A percentile compares a stretch with the other conserved stretches of the same genome.
Evolutionary conservation across 306 rosid species (phyloP).

Genomic region (Trifolium repens): DNA sequence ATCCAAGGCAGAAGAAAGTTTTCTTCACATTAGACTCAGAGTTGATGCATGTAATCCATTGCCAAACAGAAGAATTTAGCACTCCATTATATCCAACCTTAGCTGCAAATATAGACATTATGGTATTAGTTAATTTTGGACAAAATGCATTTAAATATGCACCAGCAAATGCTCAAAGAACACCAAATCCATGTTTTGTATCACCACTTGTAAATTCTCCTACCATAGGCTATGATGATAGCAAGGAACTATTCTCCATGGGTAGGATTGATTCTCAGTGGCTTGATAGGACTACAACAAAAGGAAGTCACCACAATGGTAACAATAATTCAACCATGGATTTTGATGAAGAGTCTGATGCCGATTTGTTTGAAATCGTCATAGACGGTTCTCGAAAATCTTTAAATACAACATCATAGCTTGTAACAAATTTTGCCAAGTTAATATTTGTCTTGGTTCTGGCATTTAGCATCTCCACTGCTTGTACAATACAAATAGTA

Average conservation of each 20-base stretch:
- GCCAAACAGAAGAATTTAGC: constrained; percentile 79
- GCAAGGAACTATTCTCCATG: constrained; percentile 95
- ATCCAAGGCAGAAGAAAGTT: constrained; percentile 87
- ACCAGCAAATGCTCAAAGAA: constrained; percentile 83
- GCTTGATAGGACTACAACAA: constrained; percentile 54
- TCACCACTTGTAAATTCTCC: constrained; percentile 57
- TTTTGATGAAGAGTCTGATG: constrained; percentile 61
- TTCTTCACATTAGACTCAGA: constrained; percentile 91
- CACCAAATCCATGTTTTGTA: constrained; percentile 84
- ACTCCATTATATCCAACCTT: constrained; percentile 76
- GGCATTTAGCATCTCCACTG: constrained; percentile 15
- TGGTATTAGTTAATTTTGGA: constrained; percentile 78
- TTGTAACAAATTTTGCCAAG: constrained; percentile 10
- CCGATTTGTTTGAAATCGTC: constrained; percentile 58
- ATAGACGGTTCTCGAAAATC: constrained; percentile 53
- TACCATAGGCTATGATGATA: constrained; percentile 72
- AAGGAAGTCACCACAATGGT: constrained; percentile 52
- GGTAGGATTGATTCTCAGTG: constrained; percentile 86
- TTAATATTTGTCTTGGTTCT: constrained; percentile 23
- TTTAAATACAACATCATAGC: constrained; percentile 42
- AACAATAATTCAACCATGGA: constrained; percentile 41
- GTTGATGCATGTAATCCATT: constrained; percentile 69
- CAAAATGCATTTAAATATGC: constrained; percentile 79
- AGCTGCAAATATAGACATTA: constrained; percentile 65
- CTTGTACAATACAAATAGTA: constrained; percentile 26